Base-by-base conservation (phyloP, 108 stramenopile species). In the Phaeodactylum tricornutum region DNA sequence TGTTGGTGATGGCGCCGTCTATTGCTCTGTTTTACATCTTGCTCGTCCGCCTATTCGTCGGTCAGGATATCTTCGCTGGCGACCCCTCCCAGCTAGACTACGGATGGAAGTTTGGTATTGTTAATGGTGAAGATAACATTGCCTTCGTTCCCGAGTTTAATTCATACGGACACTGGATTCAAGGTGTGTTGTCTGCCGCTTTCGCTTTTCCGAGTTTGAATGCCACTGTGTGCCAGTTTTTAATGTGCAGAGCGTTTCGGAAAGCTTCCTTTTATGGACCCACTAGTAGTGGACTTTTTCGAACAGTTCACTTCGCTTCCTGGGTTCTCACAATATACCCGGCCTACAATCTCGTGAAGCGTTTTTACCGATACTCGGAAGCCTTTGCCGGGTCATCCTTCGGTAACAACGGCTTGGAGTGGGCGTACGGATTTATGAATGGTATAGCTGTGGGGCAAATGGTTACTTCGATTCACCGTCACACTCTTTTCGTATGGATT, bases 321-420 rank as follows among this genome's bases (percentile, higher is more conserved):
- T 24, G n/a, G 11, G 8, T 24, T 7, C 34, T 59, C 11, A 50
- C 58, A 4, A 12, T 51, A 4, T 59, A 59, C 29, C 58, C 58
- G 15, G 22, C 49, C 6, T 59, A 59, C 49, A 59, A 59, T 27
- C 49, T 59, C 58, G n/a, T 59, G 27, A 59, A 59, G 49, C 48
- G 58, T 5, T 50, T 50, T 21, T 14, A 29, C 7, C 17, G 19
- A 11, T 12, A 14, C 7, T 16, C 9, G 3, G 35, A 59, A 4
- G 27, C 49, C 48, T 59, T 59, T 51, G 58, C 58, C 31, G 25
- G 36, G 2, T 45, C 43, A 3, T 59, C 58, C 26, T 59, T 50
- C 25, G 43, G 30, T 12, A 59, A 59, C 58, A 59, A 59, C 17
- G 49, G 37, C 21, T 40, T 41, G 25, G 58, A 59, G 24, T 59